These are phyloP conservation scores for Neurospora discreta DNA, from an alignment of 495 filamentous ascomycete species.

Conservation along the genomic window DNA sequence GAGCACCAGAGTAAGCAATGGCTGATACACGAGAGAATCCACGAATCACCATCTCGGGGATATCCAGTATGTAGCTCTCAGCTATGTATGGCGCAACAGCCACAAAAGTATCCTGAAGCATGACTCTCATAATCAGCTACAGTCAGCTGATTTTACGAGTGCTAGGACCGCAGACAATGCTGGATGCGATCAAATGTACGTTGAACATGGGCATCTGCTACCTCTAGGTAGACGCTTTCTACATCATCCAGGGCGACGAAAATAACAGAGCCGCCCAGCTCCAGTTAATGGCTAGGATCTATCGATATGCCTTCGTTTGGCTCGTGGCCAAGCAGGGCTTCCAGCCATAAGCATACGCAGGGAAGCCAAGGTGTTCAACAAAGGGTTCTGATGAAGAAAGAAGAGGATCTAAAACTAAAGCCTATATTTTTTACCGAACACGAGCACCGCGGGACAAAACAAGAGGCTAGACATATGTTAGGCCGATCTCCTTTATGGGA, in stretches of 20 bases:
- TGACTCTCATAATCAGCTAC: neutral
- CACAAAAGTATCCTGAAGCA: neutral
- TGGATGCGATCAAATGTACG: neutral
- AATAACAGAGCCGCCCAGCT: conserved; percentile 15
- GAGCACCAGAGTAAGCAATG: neutral
- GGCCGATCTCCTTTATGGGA: neutral
- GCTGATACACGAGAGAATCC: neutral
- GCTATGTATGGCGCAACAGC: neutral
- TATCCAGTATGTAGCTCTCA: neutral
- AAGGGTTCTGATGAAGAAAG: neutral
- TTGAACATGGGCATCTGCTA: neutral
- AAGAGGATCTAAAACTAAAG: neutral
- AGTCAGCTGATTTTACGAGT: neutral
- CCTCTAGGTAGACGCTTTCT: no score
- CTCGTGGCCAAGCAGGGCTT: neutral
- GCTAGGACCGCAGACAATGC: neutral
- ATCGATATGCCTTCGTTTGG: neutral
- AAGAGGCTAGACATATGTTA: neutral
- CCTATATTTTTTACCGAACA: neutral
- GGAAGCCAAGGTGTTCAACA: neutral
- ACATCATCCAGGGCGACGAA: no score
- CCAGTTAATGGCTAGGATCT: conserved; percentile 12
- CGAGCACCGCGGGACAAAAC: conserved; percentile 1
- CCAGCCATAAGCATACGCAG: neutral
- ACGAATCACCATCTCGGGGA: neutral